Evolutionary conservation across 306 rosid species (phyloP).

Genomic region (Quercus glauca): DNA sequence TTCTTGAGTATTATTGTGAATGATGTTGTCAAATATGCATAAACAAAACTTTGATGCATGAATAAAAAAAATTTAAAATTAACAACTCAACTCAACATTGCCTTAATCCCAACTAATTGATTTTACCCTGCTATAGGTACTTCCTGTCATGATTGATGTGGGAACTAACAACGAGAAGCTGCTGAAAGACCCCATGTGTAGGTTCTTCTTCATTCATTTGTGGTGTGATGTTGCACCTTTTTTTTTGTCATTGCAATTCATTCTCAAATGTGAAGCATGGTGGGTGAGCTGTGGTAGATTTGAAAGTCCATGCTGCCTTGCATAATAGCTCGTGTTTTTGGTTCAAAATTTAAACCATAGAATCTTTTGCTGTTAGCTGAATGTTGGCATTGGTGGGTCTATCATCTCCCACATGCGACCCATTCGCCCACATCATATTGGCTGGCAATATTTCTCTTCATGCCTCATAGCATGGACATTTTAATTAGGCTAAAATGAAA

Average conservation of each 20-base stretch:
- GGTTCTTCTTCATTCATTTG: slow-evolving; percentile 33
- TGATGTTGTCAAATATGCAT: slow-evolving; percentile 9
- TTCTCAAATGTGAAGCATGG: too few relatives aligned
- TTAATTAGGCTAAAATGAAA: background rate
- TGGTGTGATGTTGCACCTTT: slow-evolving; percentile 12
- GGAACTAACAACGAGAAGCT: slow-evolving; percentile 92
- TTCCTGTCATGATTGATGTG: slow-evolving; percentile 97
- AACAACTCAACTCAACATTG: background rate
- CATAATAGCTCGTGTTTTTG: too few relatives aligned
- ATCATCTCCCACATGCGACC: too few relatives aligned
- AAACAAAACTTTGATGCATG: background rate
- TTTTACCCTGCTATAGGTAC: slow-evolving; percentile 53
- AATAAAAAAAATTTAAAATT: background rate
- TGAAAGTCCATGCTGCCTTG: too few relatives aligned
- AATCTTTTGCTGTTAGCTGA: too few relatives aligned
- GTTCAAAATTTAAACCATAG: too few relatives aligned
- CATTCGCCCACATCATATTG: too few relatives aligned
- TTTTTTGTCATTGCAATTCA: too few relatives aligned
- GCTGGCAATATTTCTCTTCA: background rate
- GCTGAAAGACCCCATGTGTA: slow-evolving; percentile 80
- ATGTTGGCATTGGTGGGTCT: too few relatives aligned
- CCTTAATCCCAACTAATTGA: background rate
- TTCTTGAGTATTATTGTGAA: slow-evolving; percentile 1
- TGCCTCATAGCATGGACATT: background rate
- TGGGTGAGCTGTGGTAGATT: too few relatives aligned